Evolutionary conservation across 805 yeast species (phyloP), one percentile per base, ranked within the genome.

Genomic region (Spathaspora boniae): DNA sequence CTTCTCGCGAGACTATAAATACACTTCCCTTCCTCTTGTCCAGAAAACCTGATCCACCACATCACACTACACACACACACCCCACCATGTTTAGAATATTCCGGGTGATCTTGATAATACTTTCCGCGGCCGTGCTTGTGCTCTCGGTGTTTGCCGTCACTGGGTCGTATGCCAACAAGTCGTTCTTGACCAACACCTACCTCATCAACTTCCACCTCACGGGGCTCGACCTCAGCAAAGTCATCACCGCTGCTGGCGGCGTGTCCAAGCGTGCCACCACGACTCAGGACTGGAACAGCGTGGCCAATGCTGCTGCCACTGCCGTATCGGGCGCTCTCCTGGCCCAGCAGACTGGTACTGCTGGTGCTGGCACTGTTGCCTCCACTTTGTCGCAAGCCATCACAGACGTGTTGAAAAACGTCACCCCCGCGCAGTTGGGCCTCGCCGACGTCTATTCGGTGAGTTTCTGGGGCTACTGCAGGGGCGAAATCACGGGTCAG

Each of bases 381-480:
- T 28, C 38, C 3, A 34, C 40, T 20, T 32, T 38, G 19, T 30
- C 38, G 21, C 41, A 48, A 12, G 50, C 51, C n/a, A 43, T 60
- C 26, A 23, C 37, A n/a, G 44, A 47, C 20, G 45, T 56, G 26
- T 37, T 47, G 12, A 34, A 27, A 24, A 34, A 19, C 16, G 50
- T 58, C 28, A 44, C 47, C 11, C 56, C 56, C 31, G 31, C 47
- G 12, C 62, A 62, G 33, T 49, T 67, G 40, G 73, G 73, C 1
- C 51, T 67, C 15, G 51, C 72, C 3, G 69, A 67, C 29, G 62
- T 61, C 17, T 67, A 67, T 38, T 53, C 65, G 20, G 40, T 65
- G 17, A 51, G 67, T 29, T 63, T 51, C 43, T 67, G 72, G 69
- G 73, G 73, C 25, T 67, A 67, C 46, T 67, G 73, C 41, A 55